Evolutionary conservation across 129 eudicot genomes (phyloP).

Genomic region (Flaveria bidentis): DNA sequence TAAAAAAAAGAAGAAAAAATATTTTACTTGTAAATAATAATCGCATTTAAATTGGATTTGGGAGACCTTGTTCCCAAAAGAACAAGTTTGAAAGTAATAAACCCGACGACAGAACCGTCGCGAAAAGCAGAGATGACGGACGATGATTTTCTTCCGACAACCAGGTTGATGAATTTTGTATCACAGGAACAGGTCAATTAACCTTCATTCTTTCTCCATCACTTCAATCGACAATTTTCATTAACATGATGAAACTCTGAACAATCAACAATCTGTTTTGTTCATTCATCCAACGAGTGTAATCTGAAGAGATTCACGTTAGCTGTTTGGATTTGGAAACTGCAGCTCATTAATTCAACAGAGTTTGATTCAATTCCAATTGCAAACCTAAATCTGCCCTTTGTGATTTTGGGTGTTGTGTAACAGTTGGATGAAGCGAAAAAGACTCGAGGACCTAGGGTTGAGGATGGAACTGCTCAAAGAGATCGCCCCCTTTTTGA

Average conservation of each 20-base stretch:
- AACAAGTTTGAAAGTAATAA: not conserved
- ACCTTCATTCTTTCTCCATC: not conserved
- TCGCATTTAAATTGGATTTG: not conserved
- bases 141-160: conserved; percentile 50
- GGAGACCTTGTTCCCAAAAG: not conserved
- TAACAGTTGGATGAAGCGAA: conserved; percentile 78
- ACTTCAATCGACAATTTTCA: not conserved
- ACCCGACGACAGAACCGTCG: not conserved
- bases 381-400: not conserved
- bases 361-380: not conserved
- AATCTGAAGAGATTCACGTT: too few relatives aligned
- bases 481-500: conserved; percentile 88
- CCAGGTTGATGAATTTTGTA: conserved; percentile 80
- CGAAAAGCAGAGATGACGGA: conserved; percentile 49
- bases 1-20: too few relatives aligned
- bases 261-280: not conserved
- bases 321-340: conserved; percentile 15
- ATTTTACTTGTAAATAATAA: too few relatives aligned
- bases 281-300: not conserved
- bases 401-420: conserved; percentile 1
- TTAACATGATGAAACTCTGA: not conserved
- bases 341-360: not conserved
- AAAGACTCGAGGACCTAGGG: conserved; percentile 74
- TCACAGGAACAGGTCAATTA: conserved; percentile 75
- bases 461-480: conserved; percentile 96